These are phyloP conservation scores for Apophysomyces elegans DNA, from an alignment of 371 early-diverging fungal genomes.

Conservation along the genomic window DNA sequence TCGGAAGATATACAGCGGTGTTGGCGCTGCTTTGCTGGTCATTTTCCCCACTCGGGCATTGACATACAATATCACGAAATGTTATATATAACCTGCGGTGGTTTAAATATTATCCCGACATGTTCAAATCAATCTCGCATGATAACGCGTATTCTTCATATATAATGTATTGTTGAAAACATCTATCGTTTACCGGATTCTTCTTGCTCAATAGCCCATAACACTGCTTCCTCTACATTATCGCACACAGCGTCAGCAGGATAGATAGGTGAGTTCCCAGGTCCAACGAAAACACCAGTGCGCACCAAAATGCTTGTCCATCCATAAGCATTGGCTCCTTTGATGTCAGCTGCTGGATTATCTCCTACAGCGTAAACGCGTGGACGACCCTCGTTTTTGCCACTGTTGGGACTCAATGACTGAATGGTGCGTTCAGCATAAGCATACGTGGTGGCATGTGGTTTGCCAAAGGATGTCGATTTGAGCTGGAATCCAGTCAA, in stretches of 20 bases:
- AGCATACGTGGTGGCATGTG: constrained; percentile 72
- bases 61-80: background rate
- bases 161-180: background rate
- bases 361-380: constrained; percentile 75
- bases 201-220: constrained; percentile 52
- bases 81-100: background rate
- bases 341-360: constrained; percentile 78
- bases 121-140: no score
- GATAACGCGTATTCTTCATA: background rate
- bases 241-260: constrained; percentile 66
- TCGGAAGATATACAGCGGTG: constrained; percentile 41
- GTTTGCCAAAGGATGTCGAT: constrained; percentile 86
- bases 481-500: constrained; percentile 50
- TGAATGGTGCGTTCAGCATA: constrained; percentile 67
- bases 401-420: constrained; percentile 18
- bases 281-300: constrained; percentile 79
- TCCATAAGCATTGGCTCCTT: constrained; percentile 82
- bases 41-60: background rate
- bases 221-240: constrained; percentile 81
- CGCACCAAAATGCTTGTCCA: constrained; percentile 83
- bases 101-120: no score
- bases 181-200: constrained; percentile 10
- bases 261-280: constrained; percentile 56
- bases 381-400: constrained; percentile 13
- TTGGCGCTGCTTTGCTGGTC: constrained; percentile 20